Base-by-base conservation (phyloP, 129 eudicot genomes). In the Artemisia annua region DNA sequence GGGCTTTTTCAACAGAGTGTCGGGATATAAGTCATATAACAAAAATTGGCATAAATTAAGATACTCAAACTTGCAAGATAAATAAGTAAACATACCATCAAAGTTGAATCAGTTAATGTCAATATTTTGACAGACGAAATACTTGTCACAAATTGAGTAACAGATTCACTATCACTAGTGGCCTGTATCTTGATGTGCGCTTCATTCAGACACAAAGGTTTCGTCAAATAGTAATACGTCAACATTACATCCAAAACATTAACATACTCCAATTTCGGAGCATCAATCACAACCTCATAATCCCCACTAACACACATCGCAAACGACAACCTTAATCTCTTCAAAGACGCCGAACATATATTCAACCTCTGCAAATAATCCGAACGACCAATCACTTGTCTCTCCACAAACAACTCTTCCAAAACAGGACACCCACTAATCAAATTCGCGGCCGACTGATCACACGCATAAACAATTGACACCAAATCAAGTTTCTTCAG, bases 361-460 rank as follows among this genome's bases (percentile, higher is more conserved):
- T 53, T 53, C 63, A 63, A 53, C 1, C 3, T 14, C 35, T 51
- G 1, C 46, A 62, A 51, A n/a, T 51, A 71, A 14, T 54, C 55
- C 46, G 46, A 2, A 39, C 46, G 46, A 3, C 3, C 13, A n/a
- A 43, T 46, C 24, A 39, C 10, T 16, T 70, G 72, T 63, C 76
- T 70, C 71, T 78, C 81, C 71, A 78, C 66, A 70, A 32, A 70
- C 72, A 78, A 22, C 11, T 71, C 76, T 63, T 78, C 66, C 4
- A 78, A 50, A 22, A 51, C 58, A 8, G 82, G 82, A 53, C 77
- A 62, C n/a, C 77, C 76, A 0, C 71, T 20, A n/a, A 78, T 22
- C 76, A 78, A n/a, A 71, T 78, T 62, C 32, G 5, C 26, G n/a
- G 63, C n/a, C 35, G 59, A 39, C 4, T 70, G 39, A 53, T 70